Percentiles rank a stretch among this genome's conserved stretches.
phyloP scores from a whole-genome alignment of 2,329 filamentous ascomycete genomes.

The Colletotrichum musicola region DNA sequence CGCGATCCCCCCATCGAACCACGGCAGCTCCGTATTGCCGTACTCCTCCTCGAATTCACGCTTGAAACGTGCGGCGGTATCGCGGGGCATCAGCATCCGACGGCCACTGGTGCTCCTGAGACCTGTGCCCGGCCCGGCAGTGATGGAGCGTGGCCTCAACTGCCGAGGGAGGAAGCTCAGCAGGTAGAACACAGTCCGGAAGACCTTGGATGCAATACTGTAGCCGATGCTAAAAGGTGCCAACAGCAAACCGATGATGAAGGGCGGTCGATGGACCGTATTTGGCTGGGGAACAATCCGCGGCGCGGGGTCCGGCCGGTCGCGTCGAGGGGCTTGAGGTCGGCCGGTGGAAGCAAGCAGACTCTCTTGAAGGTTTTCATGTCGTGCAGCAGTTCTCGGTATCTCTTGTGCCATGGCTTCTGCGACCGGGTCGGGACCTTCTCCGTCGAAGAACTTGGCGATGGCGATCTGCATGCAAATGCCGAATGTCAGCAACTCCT shows the following conservation, averaged over 20 bases:
- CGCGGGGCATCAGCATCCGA: conserved; percentile 83
- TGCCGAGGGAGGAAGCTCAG: conserved; percentile 83
- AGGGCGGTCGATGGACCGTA: conserved; percentile 76
- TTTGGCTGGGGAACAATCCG: conserved; percentile 85
- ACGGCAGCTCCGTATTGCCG: conserved; percentile 77
- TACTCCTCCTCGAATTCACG: conserved; percentile 97
- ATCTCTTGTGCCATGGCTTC: conserved; percentile 77
- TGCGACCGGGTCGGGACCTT: conserved; percentile 83
- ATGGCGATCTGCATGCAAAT: conserved; percentile 80
- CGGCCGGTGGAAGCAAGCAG: conserved; percentile 52
- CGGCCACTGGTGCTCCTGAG: conserved; percentile 75
- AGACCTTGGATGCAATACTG: conserved; percentile 74
- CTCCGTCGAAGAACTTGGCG: conserved; percentile 97
- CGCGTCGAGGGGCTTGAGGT: conserved; percentile 38
- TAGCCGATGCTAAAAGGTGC: conserved; percentile 86
- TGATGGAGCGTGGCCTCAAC: conserved; percentile 66
- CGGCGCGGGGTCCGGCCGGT: conserved; percentile 76
- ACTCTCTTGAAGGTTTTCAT: conserved; percentile 80
- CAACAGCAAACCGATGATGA: conserved; percentile 82
- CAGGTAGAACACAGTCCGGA: conserved; percentile 81
- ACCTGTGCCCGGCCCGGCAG: conserved; percentile 64
- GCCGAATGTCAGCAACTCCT: neutral
- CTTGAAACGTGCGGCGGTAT: conserved; percentile 89
- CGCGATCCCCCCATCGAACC: conserved; percentile 90
- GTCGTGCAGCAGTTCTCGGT: conserved; percentile 72